Base-by-base conservation (phyloP, 2,329 filamentous ascomycete species). In the Colletotrichum sp. region DNA sequence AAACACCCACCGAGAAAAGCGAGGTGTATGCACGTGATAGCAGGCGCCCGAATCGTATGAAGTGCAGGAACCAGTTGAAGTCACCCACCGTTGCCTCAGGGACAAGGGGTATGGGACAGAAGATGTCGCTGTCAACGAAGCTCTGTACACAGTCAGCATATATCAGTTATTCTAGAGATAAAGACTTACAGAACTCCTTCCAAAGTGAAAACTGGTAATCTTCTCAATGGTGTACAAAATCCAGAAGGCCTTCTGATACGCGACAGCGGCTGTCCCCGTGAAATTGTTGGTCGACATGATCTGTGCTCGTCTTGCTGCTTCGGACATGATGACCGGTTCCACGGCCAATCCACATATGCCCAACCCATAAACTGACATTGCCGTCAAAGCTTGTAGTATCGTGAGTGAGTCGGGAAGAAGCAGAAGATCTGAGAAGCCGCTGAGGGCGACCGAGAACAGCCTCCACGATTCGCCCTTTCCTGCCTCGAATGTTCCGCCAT, bases 381-480 rank as follows among this genome's bases (percentile, higher is more conserved):
- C 81, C 2, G 82, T 81, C 69, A 84, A 72, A 1, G 82, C 83
- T 55, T 84, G 81, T 9, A 84, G 79, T 7, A 79, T 77, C 9
- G 78, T 74, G 8, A 84, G 73, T 6, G 82, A 84, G 65, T 84
- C 81, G 1, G 82, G 81, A 1, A 83, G 72, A 10, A 77, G 78
- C 18, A 83, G 69, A 1, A 84, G 78, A 6, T 86, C 85, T 1
- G 84, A 80, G 16, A 87, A 82, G 8, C 83, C 63, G 7, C 81
- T 80, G 6, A 87, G 80, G 6, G 85, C 81, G 3, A 83, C 79
- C 24, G 84, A 81, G 62, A 86, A 87, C 6, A 86, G 79, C 10
- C 81, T 82, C 86, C 86, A 88, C 0, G 84, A 80, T 44, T 80
- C 81, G 7, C 85, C 85, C 28, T 82, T 83, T 4, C 84, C 84